These are phyloP conservation scores for Asparagopsis taxiformis DNA, from an alignment of 31 red algal species.

Conservation along the genomic window DNA sequence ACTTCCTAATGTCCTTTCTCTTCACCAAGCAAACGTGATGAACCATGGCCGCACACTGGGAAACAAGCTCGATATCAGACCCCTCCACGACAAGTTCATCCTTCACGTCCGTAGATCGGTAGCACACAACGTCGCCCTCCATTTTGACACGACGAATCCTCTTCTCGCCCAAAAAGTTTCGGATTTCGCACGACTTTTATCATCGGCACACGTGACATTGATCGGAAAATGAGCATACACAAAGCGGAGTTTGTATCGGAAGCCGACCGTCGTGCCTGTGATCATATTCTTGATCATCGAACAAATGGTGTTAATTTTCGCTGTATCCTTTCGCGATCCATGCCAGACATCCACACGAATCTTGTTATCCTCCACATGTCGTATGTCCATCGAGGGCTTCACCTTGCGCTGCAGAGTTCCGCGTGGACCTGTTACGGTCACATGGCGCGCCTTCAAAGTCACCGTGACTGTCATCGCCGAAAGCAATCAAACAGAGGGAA, in stretches of 20 bases:
- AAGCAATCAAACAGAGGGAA: background rate
- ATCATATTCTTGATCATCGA: constrained; percentile 97
- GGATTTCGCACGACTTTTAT: constrained; percentile 89
- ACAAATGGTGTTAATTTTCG: constrained; percentile 90
- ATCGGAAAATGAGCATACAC: constrained; percentile 99
- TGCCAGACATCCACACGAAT: constrained; percentile 99
- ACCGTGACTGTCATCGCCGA: constrained; percentile 53
- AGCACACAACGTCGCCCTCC: constrained; percentile 84
- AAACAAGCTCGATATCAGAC: constrained; percentile 94
- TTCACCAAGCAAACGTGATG: constrained; percentile 96
- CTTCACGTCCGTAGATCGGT: constrained; percentile 90
- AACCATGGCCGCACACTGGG: constrained; percentile 96
- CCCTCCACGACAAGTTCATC: constrained; percentile 95
- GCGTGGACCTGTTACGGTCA: constrained; percentile 91
- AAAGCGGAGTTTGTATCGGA: constrained; percentile 96
- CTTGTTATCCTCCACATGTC: constrained; percentile 63
- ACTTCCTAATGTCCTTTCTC: constrained; percentile 98
- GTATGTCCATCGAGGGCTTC: constrained; percentile 81
- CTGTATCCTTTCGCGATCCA: constrained; percentile 86
- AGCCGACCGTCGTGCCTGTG: constrained; percentile 82
- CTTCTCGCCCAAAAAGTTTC: constrained; percentile 99
- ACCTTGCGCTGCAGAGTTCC: constrained; percentile 73
- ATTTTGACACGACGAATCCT: constrained; percentile 93
- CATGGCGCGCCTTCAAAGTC: constrained; percentile 68
- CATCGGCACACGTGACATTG: constrained; percentile 92